A percentile compares a stretch with the other conserved stretches of the same genome.
These are phyloP conservation scores for Aspergillus incahuasiensis DNA, from an alignment of 495 filamentous ascomycete genomes.

Conservation along the genomic window DNA sequence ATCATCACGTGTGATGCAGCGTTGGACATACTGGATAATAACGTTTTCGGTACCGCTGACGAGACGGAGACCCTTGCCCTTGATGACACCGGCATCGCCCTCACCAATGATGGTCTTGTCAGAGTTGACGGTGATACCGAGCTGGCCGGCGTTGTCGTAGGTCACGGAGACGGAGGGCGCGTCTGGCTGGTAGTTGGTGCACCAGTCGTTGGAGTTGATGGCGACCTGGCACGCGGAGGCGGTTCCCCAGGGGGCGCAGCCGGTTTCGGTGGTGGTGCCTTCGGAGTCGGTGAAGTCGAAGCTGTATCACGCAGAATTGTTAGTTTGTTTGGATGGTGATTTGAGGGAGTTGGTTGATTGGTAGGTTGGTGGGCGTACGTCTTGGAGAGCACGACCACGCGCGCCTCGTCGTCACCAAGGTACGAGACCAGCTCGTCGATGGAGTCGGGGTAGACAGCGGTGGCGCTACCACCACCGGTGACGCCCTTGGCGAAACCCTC, in stretches of 20 bases:
- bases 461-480: constrained; percentile 37
- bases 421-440: constrained; percentile 42
- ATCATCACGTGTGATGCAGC: not conserved
- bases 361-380: constrained; percentile 10
- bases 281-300: constrained; percentile 44
- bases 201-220: constrained; percentile 51
- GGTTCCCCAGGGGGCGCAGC: constrained; percentile 46
- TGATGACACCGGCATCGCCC: constrained; percentile 36
- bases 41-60: constrained; percentile 41
- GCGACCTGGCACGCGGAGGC: constrained; percentile 44
- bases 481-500: constrained; percentile 40
- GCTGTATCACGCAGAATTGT: not conserved
- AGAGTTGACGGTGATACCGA: constrained; percentile 42
- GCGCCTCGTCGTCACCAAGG: constrained; percentile 32
- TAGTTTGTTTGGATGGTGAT: not conserved
- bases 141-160: constrained; percentile 43
- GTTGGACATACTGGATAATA: constrained; percentile 38
- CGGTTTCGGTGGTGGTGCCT: constrained; percentile 37
- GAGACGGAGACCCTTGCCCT: constrained; percentile 43
- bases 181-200: constrained; percentile 34
- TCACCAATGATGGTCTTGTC: constrained; percentile 43
- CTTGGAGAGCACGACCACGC: constrained; percentile 36
- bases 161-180: constrained; percentile 34
- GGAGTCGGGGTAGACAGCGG: constrained; percentile 34
- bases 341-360: not conserved